phyloP scores from a whole-genome alignment of 2,329 filamentous ascomycete species.

The Colletotrichum tamarilloi region DNA sequence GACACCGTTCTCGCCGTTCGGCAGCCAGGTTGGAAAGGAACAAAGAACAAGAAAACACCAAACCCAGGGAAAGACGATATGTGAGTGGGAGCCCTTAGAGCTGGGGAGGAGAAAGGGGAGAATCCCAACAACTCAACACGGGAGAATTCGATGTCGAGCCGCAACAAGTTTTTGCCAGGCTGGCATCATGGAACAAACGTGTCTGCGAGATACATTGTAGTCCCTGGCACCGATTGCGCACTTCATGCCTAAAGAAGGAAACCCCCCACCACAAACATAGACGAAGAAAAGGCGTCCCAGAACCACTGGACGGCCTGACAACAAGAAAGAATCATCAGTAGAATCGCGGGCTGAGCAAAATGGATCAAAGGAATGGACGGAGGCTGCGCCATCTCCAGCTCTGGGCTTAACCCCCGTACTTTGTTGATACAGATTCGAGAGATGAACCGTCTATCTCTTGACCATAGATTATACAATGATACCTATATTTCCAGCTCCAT shows the following conservation, averaged over 20 bases:
- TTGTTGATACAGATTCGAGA: constrained; percentile 29
- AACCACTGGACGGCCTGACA: not conserved
- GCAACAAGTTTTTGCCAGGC: no score
- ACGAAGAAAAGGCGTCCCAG: not conserved
- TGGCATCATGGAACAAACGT: not conserved
- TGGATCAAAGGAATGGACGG: constrained; percentile 10
- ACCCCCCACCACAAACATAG: not conserved
- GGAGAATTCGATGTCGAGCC: not conserved
- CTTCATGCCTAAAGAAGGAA: not conserved
- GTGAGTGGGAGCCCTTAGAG: no score
- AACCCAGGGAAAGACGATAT: not conserved
- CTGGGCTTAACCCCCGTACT: constrained; percentile 8
- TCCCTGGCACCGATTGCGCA: not conserved
- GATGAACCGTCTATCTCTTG: constrained; percentile 28
- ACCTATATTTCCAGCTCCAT: constrained; percentile 17
- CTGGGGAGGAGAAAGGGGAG: no score
- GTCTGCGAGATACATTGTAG: not conserved
- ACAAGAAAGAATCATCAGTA: not conserved
- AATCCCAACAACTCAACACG: no score
- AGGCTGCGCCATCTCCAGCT: constrained; percentile 5
- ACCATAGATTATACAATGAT: constrained; percentile 35
- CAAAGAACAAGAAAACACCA: not conserved
- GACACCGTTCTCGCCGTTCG: not conserved
- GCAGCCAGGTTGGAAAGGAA: not conserved
- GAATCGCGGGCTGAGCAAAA: not conserved